Evolutionary conservation across 2,329 filamentous ascomycete species (phyloP), one percentile per base, ranked within the genome.

Genomic region (Stylonectria norvegica): DNA sequence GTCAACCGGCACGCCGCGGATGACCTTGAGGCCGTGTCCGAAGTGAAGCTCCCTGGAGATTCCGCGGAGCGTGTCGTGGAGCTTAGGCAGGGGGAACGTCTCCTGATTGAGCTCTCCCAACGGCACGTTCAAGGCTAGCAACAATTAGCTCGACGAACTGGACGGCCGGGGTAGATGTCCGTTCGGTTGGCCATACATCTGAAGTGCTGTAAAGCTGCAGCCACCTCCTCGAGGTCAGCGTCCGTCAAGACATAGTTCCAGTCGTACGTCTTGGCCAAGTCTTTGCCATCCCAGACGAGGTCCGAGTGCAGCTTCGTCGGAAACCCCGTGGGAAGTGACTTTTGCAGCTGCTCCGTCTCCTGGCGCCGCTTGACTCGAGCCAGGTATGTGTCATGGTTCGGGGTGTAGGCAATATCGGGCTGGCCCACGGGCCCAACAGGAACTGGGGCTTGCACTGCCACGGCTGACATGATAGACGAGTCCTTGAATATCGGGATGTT

Each of bases 341-440:
- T 66, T 3, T 60, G 55, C 0, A 73, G 52, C 1, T 56, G 52
- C 8, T 71, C 72, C 1, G 59, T 65, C 29, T 68, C 60, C 4
- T 68, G 58, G 3, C 74, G 66, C 4, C 65, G 62, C 35, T 71
- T 60, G n/a, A 65, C 64, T 4, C 78, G 70, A 2, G 69, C 69
- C 19, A 72, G 62, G 48, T 75, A 83, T 48, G 75, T 79, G 20
- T 70, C 64, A 30, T 65, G 64, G 45, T 80, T 65, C 0, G 79
- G 78, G 1, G 69, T 63, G 54, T 82, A 83, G 1, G 61, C 61
- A 40, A 82, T 83, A 48, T 82, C 78, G 1, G 79, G 78, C 50
- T 80, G 76, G 16, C 70, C 69, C 2, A 62, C 62, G 2, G 66
- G 67, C 2, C 62, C 61, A 8, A 30, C 36, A 4, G 43, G 43